These are phyloP conservation scores for Sarcomyxa edulis DNA, from an alignment of 768 basidiomycete species.

Conservation along the genomic window DNA sequence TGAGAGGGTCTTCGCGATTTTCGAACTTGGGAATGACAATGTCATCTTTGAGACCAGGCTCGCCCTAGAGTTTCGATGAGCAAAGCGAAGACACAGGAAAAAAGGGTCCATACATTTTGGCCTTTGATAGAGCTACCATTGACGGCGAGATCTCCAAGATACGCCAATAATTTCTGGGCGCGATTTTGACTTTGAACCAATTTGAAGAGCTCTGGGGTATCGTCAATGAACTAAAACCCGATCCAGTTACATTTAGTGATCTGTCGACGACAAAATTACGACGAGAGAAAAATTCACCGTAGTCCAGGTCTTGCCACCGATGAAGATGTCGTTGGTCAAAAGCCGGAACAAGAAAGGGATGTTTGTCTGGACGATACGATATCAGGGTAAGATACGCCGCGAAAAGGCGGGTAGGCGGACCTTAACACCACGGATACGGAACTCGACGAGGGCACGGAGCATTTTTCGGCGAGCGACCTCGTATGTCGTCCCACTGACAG, in stretches of 20 bases:
- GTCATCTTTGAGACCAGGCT: constrained; percentile 90
- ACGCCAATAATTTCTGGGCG: constrained; percentile 94
- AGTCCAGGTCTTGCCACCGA: constrained; percentile 97
- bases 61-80: constrained; percentile 46
- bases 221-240: constrained; percentile 86
- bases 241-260: not conserved
- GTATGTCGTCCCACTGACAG: constrained; percentile 94
- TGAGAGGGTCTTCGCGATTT: constrained; percentile 67
- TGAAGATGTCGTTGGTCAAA: constrained; percentile 93
- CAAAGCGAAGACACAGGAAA: not conserved
- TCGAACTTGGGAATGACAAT: constrained; percentile 77
- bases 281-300: constrained; percentile 46
- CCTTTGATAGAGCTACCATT: constrained; percentile 98
- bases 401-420: constrained; percentile 26
- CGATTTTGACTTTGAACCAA: constrained; percentile 97
- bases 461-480: constrained; percentile 99
- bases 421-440: constrained; percentile 99
- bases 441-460: constrained; percentile 98
- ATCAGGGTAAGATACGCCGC: not conserved
- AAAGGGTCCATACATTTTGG: constrained; percentile 47
- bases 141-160: constrained; percentile 96
- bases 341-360: constrained; percentile 99
- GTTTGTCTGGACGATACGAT: constrained; percentile 65
- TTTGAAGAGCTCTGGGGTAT: constrained; percentile 99
- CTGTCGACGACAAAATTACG: not conserved